Base-by-base conservation (phyloP, 805 yeast species). In the Cyberlindnera mrakii region DNA sequence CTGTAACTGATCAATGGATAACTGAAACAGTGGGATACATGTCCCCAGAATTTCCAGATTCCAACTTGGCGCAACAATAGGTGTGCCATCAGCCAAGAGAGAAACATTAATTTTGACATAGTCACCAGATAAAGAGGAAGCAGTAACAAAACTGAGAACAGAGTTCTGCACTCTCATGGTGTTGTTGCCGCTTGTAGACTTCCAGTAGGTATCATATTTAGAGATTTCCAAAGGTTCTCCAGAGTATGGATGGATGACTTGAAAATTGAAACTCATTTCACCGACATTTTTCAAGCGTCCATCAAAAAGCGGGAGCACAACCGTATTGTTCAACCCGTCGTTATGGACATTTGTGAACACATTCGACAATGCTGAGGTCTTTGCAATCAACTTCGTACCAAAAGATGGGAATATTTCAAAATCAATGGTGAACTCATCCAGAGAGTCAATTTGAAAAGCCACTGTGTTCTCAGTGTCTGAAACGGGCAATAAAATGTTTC, bases 201-300 rank as follows among this genome's bases (percentile, higher is more conserved):
- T 93, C 99, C 99, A 91, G 64, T 91, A 91, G 0, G 98, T 91
- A 57, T 90, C 97, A 59, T 85, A 89, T 66, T 88, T 87, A 10
- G 95, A 82, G 35, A 95, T 84, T 62, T 90, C 97, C 45, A 91
- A 67, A 5, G 95, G 83, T 0, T 66, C 67, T 6, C 96, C 97
- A 6, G 81, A 71, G 59, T 83, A 93, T n/a, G 99, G 97, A 60
- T 81, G 80, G 40, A 91, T 86, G 3, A 91, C 77, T 55, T 87
- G 90, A 64, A 80, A 88, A 48, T 78, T 77, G 63, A 90, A 85
- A 31, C 74, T 73, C 35, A 91, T 64, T 45, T 82, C 84, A 13
- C 99, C 99, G 46, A 90, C 82, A 44, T 83, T 80, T 53, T 85
- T 79, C 52, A 91, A 67, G 52, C 96, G 72, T 33, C 82, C 70